Evolutionary conservation across 345 rosid genomes (phyloP), one percentile per base, ranked within the genome.

Genomic region (Clausena lansium): DNA sequence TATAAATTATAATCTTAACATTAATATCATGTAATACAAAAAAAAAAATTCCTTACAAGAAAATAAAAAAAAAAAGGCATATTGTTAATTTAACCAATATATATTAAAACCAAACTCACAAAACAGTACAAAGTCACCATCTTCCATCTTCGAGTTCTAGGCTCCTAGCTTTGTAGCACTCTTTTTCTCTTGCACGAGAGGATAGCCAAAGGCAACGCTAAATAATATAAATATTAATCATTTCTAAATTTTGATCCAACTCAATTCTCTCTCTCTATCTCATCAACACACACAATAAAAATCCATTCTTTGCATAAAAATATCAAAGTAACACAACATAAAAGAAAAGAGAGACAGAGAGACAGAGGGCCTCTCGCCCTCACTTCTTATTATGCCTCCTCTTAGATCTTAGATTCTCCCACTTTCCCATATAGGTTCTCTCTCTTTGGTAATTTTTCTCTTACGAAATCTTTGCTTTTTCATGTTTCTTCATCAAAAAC

Each of bases 301-400:
- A 79, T 76, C 80, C 79, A 69, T 73, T 76, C 80, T 67, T 85
- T 33, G 10, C 63, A 63, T 45, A 52, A 35, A 65, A 74, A 41
- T 61, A 67, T 39, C 22, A 45, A 59, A 74, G 68, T 28, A 74
- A 28, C 60, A 57, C 14, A 33, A 27, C 57, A 5, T 52, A 52
- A 52, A 77, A 80, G 66, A 63, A 68, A 73, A 81, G n/a, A 28
- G 28, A 81, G n/a, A 79, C 11, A 74, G 73, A 76, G 77, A 77
- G 82, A 77, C 76, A 71, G 88, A 85, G 92, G 91, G 87, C 85
- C 84, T 86, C 88, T 84, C 79, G 81, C 88, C 87, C 91, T 85
- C 87, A 83, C 81, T 84, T 85, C 86, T 83, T 85, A 70, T 80
- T 68, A 74, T 80, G 77, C 87, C 78, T 85, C 84, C 78, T 82